Conservation (phyloP, 2,329 filamentous ascomycete species). For the Calonectria naviculata region DNA sequence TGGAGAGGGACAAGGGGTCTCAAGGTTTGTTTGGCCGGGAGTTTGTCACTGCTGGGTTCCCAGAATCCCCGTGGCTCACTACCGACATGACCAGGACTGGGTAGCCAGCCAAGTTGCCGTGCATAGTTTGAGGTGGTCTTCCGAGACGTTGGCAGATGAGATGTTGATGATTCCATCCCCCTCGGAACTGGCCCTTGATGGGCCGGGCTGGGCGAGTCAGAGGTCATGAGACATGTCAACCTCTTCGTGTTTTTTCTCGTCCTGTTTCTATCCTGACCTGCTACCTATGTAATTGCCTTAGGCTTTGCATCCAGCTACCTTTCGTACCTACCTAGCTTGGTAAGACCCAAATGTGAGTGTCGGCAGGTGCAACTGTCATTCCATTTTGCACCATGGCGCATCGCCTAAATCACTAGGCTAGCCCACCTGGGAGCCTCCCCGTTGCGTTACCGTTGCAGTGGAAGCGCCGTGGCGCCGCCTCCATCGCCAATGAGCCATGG, state of each 20-base stretch:
- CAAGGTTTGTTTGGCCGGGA: neutral
- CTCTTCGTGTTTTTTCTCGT: slow-evolving; percentile 2
- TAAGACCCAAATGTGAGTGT: neutral
- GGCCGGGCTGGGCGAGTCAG: neutral
- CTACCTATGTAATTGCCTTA: neutral
- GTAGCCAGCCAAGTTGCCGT: neutral
- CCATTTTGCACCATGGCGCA: slow-evolving; percentile 2
- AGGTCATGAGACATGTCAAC: neutral
- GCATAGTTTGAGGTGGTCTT: slow-evolving; percentile 6
- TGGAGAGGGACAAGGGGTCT: neutral
- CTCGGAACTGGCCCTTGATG: neutral
- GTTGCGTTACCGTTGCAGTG: slow-evolving; percentile 18
- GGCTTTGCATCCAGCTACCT: neutral
- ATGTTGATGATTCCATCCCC: slow-evolving; percentile 14
- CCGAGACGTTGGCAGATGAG: slow-evolving; percentile 15
- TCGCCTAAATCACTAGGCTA: neutral
- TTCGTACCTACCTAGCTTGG: slow-evolving; percentile 1
- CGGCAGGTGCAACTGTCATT: slow-evolving; percentile 16
- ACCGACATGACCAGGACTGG: neutral
- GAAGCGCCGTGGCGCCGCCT: slow-evolving; percentile 1
- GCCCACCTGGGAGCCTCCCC: neutral
- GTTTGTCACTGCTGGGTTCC: slow-evolving; percentile 9
- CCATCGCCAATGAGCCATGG: neutral
- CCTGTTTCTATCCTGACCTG: neutral
- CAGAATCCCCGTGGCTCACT: slow-evolving; percentile 8